These are phyloP conservation scores for Colletotrichum trifolii DNA, from an alignment of 2,329 filamentous ascomycete species.

Conservation along the genomic window DNA sequence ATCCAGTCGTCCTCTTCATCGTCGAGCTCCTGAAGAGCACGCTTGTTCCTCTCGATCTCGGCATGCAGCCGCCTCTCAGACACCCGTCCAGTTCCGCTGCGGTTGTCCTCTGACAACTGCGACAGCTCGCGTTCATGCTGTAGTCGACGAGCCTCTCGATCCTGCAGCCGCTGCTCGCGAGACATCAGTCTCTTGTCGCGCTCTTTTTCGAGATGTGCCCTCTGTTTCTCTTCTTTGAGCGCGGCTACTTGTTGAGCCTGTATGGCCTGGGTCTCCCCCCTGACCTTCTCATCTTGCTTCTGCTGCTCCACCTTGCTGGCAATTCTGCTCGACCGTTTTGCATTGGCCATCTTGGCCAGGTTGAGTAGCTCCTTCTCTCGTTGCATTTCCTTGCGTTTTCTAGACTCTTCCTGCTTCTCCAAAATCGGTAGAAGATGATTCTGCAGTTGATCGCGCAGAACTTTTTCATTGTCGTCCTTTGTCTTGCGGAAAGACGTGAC, in stretches of 20 bases:
- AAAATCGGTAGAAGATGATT: constrained; percentile 86
- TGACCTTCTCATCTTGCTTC: constrained; percentile 76
- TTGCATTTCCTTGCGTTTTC: constrained; percentile 75
- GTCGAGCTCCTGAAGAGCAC: constrained; percentile 76
- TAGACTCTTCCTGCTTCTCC: constrained; percentile 79
- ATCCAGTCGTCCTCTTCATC: constrained; percentile 85
- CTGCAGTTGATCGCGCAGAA: constrained; percentile 76
- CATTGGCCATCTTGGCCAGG: constrained; percentile 88
- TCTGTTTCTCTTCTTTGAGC: constrained; percentile 73
- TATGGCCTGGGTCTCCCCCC: constrained; percentile 75
- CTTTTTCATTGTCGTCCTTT: constrained; percentile 86
- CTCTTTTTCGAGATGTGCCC: constrained; percentile 72
- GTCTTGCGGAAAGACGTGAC: constrained; percentile 78
- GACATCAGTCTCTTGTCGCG: constrained; percentile 84
- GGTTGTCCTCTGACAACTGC: constrained; percentile 80
- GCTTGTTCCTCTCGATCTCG: constrained; percentile 83
- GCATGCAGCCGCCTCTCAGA: constrained; percentile 85
- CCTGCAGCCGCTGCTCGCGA: constrained; percentile 84
- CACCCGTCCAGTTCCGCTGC: constrained; percentile 69
- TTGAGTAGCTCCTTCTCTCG: constrained; percentile 83
- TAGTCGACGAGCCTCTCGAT: constrained; percentile 86
- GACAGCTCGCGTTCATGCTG: constrained; percentile 86
- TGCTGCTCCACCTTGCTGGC: constrained; percentile 84
- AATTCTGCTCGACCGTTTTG: constrained; percentile 92
- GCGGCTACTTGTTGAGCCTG: constrained; percentile 73